phyloP scores from a whole-genome alignment of 1,284 basidiomycete genomes.

The Mycena sp. region DNA sequence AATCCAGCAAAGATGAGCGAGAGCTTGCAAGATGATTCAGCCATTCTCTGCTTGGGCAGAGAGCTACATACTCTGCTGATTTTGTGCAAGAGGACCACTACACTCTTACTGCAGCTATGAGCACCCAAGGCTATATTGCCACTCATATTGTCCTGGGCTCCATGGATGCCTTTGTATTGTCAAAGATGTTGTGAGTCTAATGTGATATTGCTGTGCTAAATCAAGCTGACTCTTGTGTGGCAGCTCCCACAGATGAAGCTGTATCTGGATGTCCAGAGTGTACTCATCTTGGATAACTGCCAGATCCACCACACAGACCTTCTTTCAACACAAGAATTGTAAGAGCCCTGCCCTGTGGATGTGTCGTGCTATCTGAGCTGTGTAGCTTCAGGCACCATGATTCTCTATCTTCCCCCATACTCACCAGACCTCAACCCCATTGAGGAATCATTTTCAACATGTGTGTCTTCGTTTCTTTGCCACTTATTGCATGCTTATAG shows the following conservation, averaged over 20 bases:
- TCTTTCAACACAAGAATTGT: slow-evolving; percentile 31
- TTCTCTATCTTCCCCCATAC: slow-evolving; percentile 33
- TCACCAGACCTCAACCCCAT: slow-evolving; percentile 37
- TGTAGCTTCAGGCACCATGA: slow-evolving; percentile 13
- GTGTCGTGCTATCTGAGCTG: not conserved
- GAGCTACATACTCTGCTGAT: slow-evolving; percentile 1
- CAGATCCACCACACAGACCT: slow-evolving; percentile 38
- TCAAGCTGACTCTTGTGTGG: not conserved
- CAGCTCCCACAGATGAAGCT: slow-evolving; percentile 40
- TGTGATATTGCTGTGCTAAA: not conserved
- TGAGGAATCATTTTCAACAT: slow-evolving; percentile 33
- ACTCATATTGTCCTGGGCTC: slow-evolving; percentile 31
- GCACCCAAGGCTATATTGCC: slow-evolving; percentile 32
- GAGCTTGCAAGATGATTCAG: slow-evolving; percentile 18
- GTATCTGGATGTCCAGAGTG: slow-evolving; percentile 38
- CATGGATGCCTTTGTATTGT: slow-evolving; percentile 33
- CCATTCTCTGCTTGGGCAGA: slow-evolving; percentile 21
- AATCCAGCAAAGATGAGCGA: slow-evolving; percentile 25
- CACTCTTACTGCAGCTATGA: slow-evolving; percentile 33
- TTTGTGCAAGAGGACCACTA: slow-evolving; percentile 28
- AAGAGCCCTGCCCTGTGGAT: slow-evolving; percentile 1
- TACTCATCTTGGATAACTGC: slow-evolving; percentile 44
- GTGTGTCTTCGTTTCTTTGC: slow-evolving; percentile 14
- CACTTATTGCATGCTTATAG: not conserved
- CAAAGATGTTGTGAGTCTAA: slow-evolving; percentile 32